These are phyloP conservation scores for Plenodomus biglobosus DNA, from an alignment of 2,329 filamentous ascomycete genomes.

Conservation along the genomic window DNA sequence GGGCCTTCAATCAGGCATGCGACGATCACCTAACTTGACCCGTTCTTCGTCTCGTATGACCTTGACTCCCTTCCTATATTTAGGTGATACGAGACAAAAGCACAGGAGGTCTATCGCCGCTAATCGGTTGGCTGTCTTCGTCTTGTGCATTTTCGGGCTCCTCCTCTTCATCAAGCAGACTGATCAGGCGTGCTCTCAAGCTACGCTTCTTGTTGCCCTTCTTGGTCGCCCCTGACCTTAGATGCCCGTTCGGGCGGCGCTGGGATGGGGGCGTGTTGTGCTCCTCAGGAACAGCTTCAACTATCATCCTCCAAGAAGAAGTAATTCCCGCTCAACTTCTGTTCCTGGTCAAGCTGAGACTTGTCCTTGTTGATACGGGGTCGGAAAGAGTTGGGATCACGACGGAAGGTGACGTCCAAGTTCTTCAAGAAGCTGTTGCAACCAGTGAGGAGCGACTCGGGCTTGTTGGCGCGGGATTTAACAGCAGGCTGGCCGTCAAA, in stretches of 20 bases:
- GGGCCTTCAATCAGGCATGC: not conserved
- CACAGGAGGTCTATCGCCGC: conserved; percentile 68
- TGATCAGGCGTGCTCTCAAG: conserved; percentile 28
- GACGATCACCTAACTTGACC: conserved; percentile 61
- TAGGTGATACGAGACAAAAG: conserved; percentile 3
- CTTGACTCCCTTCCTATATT: not conserved
- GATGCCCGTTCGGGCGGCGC: conserved; percentile 46
- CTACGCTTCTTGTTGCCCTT: conserved; percentile 41
- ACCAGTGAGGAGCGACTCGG: conserved; percentile 88
- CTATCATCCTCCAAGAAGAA: conserved; percentile 94
- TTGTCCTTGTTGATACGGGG: conserved; percentile 98
- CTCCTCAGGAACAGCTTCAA: conserved; percentile 65
- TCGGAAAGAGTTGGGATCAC: conserved; percentile 92
- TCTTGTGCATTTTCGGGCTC: conserved; percentile 64
- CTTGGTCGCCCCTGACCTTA: conserved; percentile 42
- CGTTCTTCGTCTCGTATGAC: conserved; percentile 12
- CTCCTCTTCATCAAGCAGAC: conserved; percentile 56
- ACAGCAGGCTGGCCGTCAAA: conserved; percentile 94
- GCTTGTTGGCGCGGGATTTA: conserved; percentile 81
- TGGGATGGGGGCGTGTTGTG: conserved; percentile 43
- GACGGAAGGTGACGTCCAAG: conserved; percentile 96
- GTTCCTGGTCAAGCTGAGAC: conserved; percentile 95
- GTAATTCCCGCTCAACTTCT: conserved; percentile 92
- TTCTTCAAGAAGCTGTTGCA: conserved; percentile 98
- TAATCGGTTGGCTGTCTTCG: conserved; percentile 58